phyloP scores from a whole-genome alignment of 73 alveolate genomes.

The Stentor coeruleus region DNA sequence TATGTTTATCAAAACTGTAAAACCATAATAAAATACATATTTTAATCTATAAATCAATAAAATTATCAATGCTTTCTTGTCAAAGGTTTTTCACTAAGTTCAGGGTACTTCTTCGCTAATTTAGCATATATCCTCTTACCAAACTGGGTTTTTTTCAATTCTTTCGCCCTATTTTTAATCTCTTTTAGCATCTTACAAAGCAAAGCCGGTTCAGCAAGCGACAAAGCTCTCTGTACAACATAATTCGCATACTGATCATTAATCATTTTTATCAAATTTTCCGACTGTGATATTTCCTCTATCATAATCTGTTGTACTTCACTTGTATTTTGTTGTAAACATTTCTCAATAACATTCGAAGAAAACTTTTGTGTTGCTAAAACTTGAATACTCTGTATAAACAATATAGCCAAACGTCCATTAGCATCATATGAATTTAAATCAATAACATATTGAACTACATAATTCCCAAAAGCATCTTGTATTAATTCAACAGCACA shows the following conservation, averaged over 20 bases:
- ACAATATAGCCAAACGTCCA: background rate
- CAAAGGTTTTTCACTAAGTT: too few relatives aligned
- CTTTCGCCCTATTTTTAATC: too few relatives aligned
- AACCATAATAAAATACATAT: too few relatives aligned
- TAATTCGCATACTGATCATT: conserved; percentile 14
- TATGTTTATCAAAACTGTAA: too few relatives aligned
- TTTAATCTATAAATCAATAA: too few relatives aligned
- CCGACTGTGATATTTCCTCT: background rate
- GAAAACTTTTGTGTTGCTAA: conserved; percentile 58
- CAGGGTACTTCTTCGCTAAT: too few relatives aligned
- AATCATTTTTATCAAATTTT: background rate
- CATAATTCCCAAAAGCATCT: conserved; percentile 84
- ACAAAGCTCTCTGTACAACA: conserved; percentile 11
- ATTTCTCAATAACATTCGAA: conserved; percentile 61
- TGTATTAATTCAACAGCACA: conserved; percentile 42
- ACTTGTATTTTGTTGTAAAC: conserved; percentile 11
- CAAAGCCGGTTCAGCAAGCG: conserved; percentile 14
- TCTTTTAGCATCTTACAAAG: too few relatives aligned
- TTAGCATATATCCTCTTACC: too few relatives aligned
- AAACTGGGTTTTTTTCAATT: too few relatives aligned
- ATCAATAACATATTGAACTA: conserved; percentile 54
- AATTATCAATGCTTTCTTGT: too few relatives aligned
- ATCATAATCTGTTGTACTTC: conserved; percentile 7
- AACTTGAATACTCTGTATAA: conserved; percentile 32
- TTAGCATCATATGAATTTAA: background rate